Base-by-base conservation (phyloP, 805 yeast genomes). In the Barnettozyma salicaria region DNA sequence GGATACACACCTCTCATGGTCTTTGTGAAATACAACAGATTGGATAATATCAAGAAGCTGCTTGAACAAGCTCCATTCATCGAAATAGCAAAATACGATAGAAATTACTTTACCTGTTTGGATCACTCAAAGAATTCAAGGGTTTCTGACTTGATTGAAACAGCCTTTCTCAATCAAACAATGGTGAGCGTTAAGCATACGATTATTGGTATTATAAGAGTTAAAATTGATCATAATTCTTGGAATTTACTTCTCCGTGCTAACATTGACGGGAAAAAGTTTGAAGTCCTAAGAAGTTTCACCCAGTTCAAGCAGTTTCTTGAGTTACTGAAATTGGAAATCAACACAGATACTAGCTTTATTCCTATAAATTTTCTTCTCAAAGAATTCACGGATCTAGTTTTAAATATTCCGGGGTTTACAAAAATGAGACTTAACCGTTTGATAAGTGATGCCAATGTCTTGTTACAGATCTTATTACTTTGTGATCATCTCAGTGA, bases 1-100 rank as follows among this genome's bases (percentile, higher is more conserved):
- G 71, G 67, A 1, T 60, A 79, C 42, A 76, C 90, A 0, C 94
- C 97, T 0, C 53, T 88, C 40, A 76, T 80, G 70, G 65, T 77
- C 5, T 82, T 75, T 48, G 74, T 82, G 22, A 78, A 81, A 49
- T 86, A 78, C 55, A 78, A 78, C 46, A 65, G 94, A 32, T 29
- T 72, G 0, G 78, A 73, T 2, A 84, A 84, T 44, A 65, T 85
- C 14, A 52, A 59, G 25, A 61, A 59, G 4, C 58, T 90, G 1
- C 41, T 83, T 3, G 42, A 54, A 7, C 78, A 78, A 44, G 49
- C 62, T 0, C 59, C 81, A 17, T 31, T 27, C 21, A 56, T 83
- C 4, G 71, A 74, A 18, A 45, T 77, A 3, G 50, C 53, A 19
- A 61, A 55, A 33, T 35, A 43, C 18, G 58, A 54, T 28, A 44